Conservation (phyloP, 2,329 filamentous ascomycete species). For the Aspergillus uvarum region DNA sequence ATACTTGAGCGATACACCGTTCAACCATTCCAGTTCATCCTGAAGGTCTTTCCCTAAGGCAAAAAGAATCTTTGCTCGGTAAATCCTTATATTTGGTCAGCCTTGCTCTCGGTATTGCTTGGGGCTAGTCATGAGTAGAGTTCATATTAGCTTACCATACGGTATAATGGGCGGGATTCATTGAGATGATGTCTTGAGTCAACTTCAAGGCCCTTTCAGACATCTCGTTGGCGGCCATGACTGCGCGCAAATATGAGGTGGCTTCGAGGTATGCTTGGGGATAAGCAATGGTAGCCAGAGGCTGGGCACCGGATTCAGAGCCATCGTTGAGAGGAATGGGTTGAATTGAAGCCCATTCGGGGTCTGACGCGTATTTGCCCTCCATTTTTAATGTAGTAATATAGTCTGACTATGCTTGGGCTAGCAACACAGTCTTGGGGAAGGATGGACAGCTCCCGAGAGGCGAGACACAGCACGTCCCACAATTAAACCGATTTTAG, state of each 20-base stretch:
- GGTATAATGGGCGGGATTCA: constrained; percentile 98
- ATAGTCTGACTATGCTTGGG: background rate
- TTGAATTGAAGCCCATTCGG: constrained; percentile 78
- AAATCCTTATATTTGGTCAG: constrained; percentile 58
- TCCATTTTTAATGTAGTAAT: constrained; percentile 23
- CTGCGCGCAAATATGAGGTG: constrained; percentile 86
- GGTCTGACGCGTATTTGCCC: constrained; percentile 61
- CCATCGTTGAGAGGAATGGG: constrained; percentile 84
- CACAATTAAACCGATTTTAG: background rate
- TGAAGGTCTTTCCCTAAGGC: constrained; percentile 63
- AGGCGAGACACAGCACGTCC: background rate
- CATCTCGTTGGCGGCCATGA: constrained; percentile 87
- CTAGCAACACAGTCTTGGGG: background rate
- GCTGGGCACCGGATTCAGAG: constrained; percentile 51
- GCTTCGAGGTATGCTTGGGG: constrained; percentile 86
- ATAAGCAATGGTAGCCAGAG: constrained; percentile 91
- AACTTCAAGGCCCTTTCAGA: constrained; percentile 74
- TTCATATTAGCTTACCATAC: constrained; percentile 65
- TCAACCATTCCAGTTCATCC: constrained; percentile 82
- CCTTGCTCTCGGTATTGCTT: background rate
- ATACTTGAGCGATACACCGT: constrained; percentile 75
- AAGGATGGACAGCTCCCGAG: background rate
- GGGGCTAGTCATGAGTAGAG: background rate
- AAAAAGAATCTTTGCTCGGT: constrained; percentile 77
- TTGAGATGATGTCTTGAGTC: constrained; percentile 82